phyloP scores from a whole-genome alignment of 495 filamentous ascomycete species.

The Penicillium turbatum region DNA sequence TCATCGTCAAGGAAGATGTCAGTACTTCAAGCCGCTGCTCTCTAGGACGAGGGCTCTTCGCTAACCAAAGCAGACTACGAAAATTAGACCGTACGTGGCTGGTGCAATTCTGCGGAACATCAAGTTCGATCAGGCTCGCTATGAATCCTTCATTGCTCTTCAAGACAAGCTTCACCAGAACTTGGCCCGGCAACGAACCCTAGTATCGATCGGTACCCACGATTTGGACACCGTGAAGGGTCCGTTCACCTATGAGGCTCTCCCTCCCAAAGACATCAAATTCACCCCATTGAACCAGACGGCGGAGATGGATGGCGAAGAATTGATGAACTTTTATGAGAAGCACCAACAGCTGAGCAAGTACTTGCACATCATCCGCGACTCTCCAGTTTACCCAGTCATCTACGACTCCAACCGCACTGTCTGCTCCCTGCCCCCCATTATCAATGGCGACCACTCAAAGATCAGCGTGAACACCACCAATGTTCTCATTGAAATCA shows the following conservation, averaged over 20 bases:
- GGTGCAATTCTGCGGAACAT: slow-evolving; percentile 83
- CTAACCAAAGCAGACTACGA: slow-evolving; percentile 52
- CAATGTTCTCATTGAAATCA: slow-evolving; percentile 96
- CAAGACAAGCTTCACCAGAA: slow-evolving; percentile 99
- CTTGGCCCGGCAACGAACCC: slow-evolving; percentile 82
- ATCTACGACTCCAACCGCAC: slow-evolving; percentile 84
- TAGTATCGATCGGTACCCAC: slow-evolving; percentile 96
- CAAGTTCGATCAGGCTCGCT: slow-evolving; percentile 83
- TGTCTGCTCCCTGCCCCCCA: slow-evolving; percentile 91
- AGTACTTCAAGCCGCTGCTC: slow-evolving; percentile 15
- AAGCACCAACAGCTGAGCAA: slow-evolving; percentile 77
- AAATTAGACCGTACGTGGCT: slow-evolving; percentile 80
- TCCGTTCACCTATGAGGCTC: slow-evolving; percentile 94
- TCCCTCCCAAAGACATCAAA: slow-evolving; percentile 84
- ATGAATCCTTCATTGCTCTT: slow-evolving; percentile 95
- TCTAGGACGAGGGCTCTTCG: background rate
- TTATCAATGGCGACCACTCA: slow-evolving; percentile 95
- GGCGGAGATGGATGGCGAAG: slow-evolving; percentile 76
- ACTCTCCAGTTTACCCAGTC: slow-evolving; percentile 93
- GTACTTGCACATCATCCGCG: slow-evolving; percentile 88
- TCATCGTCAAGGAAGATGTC: slow-evolving; percentile 71
- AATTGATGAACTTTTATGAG: slow-evolving; percentile 95
- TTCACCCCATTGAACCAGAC: slow-evolving; percentile 90
- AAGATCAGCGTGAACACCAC: slow-evolving; percentile 87
- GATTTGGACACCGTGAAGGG: slow-evolving; percentile 91